Conservation (phyloP, 352 stramenopile genomes). For the Globisporangium ultimum region DNA sequence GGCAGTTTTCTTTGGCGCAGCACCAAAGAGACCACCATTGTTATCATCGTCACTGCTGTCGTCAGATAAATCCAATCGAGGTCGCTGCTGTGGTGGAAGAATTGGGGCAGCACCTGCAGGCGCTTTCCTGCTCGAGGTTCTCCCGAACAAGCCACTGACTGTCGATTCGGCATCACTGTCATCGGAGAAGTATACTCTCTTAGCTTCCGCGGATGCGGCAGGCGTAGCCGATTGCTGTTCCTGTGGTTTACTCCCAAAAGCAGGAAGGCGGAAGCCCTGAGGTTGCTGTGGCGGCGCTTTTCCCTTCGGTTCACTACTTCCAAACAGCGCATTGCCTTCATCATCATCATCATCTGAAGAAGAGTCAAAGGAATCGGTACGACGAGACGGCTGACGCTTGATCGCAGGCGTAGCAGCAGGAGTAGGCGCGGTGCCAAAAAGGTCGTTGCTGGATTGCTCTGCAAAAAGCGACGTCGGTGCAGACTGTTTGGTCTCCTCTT, state of each 20-base stretch:
- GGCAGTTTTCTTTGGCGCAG: conserved; percentile 19
- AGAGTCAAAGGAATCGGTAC: conserved; percentile 23
- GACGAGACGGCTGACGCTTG: conserved; percentile 9
- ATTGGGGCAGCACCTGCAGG: background rate
- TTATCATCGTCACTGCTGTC: conserved; percentile 37
- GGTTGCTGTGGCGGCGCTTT: conserved; percentile 17
- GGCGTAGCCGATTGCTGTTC: background rate
- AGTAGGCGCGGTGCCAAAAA: conserved; percentile 22
- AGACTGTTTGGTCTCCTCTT: conserved; percentile 21
- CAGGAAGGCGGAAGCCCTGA: conserved; percentile 30
- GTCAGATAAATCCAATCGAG: conserved; percentile 44
- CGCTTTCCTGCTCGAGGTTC: conserved; percentile 13
- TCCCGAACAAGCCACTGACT: conserved; percentile 38
- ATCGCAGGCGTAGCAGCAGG: background rate
- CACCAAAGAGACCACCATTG: conserved; percentile 43
- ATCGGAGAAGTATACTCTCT: conserved; percentile 23
- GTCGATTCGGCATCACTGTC: conserved; percentile 56
- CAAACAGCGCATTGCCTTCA: conserved; percentile 20
- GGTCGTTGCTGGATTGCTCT: conserved; percentile 31
- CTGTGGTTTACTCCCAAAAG: conserved; percentile 1
- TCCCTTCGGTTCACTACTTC: conserved; percentile 5
- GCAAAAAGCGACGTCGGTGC: conserved; percentile 27
- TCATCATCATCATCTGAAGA: conserved; percentile 22
- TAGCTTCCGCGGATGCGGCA: conserved; percentile 2
- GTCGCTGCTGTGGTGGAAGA: conserved; percentile 16